phyloP scores from a whole-genome alignment of 2,329 filamentous ascomycete genomes.

The Ascochyta viciae-villosae region DNA sequence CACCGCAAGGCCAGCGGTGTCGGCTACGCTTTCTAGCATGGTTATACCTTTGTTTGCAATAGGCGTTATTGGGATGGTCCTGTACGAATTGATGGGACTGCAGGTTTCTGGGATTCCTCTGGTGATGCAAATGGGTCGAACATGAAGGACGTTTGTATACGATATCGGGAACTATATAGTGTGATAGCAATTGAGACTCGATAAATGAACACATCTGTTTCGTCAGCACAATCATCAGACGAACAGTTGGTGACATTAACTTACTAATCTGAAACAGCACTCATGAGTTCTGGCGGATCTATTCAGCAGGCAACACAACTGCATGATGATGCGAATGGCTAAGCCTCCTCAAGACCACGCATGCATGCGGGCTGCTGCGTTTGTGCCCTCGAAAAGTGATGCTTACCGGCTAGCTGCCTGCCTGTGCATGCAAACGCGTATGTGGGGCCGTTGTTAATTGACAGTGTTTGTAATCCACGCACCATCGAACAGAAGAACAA shows the following conservation, averaged over 20 bases:
- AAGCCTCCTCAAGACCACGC: not conserved
- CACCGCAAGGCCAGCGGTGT: slow-evolving; percentile 53
- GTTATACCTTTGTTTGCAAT: slow-evolving; percentile 1
- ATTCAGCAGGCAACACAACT: slow-evolving; percentile 5
- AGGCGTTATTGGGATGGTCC: not conserved
- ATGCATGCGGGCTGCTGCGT: slow-evolving; percentile 4
- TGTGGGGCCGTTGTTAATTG: slow-evolving; percentile 13
- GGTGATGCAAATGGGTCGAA: not conserved
- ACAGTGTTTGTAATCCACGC: slow-evolving; percentile 7
- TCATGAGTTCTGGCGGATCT: not conserved
- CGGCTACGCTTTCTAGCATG: slow-evolving; percentile 10
- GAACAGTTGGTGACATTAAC: not conserved
- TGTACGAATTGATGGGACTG: slow-evolving; percentile 1
- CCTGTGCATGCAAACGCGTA: slow-evolving; percentile 4
- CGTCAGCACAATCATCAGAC: not conserved
- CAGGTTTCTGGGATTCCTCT: not conserved
- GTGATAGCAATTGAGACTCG: slow-evolving; percentile 1
- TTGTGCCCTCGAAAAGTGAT: not conserved
- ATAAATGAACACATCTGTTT: slow-evolving; percentile 6
- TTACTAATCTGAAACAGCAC: not conserved
- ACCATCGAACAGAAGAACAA: not conserved
- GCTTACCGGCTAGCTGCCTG: not conserved
- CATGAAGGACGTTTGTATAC: slow-evolving; percentile 8
- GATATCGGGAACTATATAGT: slow-evolving; percentile 13
- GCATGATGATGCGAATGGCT: not conserved